A percentile compares a stretch with the other conserved stretches of the same genome.
These are phyloP conservation scores for Saccharomyces jurei DNA, from an alignment of 805 yeast genomes.

Conservation along the genomic window DNA sequence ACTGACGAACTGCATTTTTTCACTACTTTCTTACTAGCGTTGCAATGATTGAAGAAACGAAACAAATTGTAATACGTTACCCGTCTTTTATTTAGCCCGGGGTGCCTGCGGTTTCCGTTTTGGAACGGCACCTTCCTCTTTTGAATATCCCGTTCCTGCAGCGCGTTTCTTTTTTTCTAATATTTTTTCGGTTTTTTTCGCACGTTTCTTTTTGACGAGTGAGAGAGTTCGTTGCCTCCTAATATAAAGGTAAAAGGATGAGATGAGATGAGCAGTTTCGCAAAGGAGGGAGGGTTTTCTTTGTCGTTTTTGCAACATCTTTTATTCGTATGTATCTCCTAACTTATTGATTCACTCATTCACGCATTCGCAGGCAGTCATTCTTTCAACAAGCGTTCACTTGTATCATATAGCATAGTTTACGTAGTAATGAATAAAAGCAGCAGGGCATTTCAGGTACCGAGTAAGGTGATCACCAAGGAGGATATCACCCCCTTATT, in stretches of 20 bases:
- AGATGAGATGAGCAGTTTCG: neutral
- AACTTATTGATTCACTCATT: neutral
- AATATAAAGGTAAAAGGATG: neutral
- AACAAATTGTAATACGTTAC: neutral
- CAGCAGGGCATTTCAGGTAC: conserved; percentile 14
- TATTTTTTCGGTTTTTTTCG: neutral
- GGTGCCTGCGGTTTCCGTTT: neutral
- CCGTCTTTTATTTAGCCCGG: neutral
- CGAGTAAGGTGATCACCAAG: conserved; percentile 20
- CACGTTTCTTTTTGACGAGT: neutral
- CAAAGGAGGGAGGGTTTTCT: neutral
- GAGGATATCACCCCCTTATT: conserved; percentile 23
- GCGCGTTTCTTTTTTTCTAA: neutral
- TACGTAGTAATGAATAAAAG: conserved; percentile 3
- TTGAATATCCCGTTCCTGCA: neutral
- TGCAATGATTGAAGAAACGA: neutral
- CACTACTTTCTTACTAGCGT: neutral
- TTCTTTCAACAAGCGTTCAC: neutral
- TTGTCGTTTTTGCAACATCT: neutral
- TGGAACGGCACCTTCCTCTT: neutral
- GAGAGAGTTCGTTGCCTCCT: neutral
- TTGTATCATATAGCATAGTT: neutral
- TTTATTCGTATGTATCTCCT: no score
- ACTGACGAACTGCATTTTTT: neutral
- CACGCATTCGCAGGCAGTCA: neutral